Conservation (phyloP, 2,329 filamentous ascomycete species). For the Fusarium chuoi region DNA sequence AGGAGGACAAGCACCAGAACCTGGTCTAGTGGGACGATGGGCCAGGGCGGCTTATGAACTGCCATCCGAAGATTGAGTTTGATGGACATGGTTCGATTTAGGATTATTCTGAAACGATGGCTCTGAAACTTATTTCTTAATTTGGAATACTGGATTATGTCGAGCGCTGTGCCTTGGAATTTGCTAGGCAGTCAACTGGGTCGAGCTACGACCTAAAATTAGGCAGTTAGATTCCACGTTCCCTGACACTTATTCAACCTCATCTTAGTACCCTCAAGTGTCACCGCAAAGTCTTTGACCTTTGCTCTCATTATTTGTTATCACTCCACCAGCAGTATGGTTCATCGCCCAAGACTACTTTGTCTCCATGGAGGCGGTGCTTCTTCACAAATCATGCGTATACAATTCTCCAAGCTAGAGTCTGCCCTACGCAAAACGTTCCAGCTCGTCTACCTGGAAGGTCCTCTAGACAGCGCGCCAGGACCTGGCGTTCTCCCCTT, state of each 20-base stretch:
- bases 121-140: neutral
- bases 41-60: neutral
- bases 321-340: neutral
- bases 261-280: neutral
- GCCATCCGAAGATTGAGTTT: neutral
- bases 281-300: neutral
- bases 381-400: neutral
- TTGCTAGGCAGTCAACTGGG: neutral
- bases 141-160: neutral
- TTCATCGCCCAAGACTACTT: neutral
- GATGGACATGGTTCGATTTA: neutral
- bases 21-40: neutral
- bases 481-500: neutral
- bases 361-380: slow-evolving; percentile 5
- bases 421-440: neutral
- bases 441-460: neutral
- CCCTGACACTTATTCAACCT: neutral
- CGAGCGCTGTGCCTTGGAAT: neutral
- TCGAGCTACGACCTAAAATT: neutral
- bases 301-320: neutral
- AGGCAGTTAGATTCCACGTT: neutral
- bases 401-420: slow-evolving; percentile 1
- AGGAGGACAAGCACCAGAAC: neutral
- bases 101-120: neutral
- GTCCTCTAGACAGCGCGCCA: neutral